These are phyloP conservation scores for Spathaspora arborariae DNA, from an alignment of 805 yeast species.

Conservation along the genomic window DNA sequence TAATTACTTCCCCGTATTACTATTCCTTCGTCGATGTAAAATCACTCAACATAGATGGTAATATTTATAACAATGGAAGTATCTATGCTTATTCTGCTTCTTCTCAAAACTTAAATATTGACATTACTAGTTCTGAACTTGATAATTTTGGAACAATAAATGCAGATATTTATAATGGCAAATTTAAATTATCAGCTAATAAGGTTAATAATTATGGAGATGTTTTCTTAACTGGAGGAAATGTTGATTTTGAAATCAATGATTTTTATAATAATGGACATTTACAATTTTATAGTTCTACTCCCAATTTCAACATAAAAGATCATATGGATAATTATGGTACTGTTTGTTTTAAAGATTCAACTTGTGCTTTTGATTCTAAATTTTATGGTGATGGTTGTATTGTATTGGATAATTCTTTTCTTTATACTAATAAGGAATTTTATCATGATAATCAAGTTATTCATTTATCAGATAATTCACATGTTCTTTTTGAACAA, in stretches of 20 bases:
- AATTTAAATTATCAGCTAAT: not conserved
- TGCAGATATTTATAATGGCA: not conserved
- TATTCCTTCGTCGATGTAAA: not conserved
- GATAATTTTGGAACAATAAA: not conserved
- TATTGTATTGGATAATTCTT: not conserved
- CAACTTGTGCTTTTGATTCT: not conserved
- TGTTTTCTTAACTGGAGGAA: not conserved
- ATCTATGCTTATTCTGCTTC: not conserved
- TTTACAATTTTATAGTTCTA: not conserved
- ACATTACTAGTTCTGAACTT: not conserved
- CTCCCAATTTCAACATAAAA: not conserved
- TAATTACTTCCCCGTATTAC: not conserved
- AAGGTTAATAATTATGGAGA: not conserved
- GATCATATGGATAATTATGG: not conserved
- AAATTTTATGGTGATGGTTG: not conserved
- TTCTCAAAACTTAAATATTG: not conserved
- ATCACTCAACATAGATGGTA: not conserved
- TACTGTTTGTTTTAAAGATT: not conserved
- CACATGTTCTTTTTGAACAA: not conserved
- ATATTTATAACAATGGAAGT: not conserved
- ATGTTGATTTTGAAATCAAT: not conserved
- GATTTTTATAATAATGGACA: not conserved
- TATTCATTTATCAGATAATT: not conserved
- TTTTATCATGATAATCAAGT: not conserved
- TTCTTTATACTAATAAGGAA: not conserved